phyloP scores from a whole-genome alignment of 306 rosid genomes.

The Trifolium dubium region DNA sequence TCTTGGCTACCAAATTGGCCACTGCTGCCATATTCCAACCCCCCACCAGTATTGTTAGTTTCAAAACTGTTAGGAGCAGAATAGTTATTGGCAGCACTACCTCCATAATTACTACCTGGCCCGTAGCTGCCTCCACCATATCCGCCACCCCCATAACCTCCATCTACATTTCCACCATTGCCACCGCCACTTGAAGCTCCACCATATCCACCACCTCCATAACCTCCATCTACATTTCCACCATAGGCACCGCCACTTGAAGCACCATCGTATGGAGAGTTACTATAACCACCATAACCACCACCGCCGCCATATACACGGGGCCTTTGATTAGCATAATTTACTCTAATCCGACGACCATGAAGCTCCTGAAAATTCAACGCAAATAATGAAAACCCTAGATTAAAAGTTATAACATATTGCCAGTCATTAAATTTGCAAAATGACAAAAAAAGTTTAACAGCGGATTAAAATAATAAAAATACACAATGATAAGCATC shows the following conservation, averaged over 20 bases:
- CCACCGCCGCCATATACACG: slow-evolving; percentile 55
- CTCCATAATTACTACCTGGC: slow-evolving; percentile 44
- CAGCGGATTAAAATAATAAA: slow-evolving; percentile 3
- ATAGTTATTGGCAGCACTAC: slow-evolving; percentile 43
- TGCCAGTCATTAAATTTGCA: slow-evolving; percentile 5
- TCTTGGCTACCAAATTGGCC: slow-evolving; percentile 46
- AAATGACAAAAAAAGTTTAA: neutral
- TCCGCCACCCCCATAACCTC: slow-evolving; percentile 50
- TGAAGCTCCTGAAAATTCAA: slow-evolving; percentile 73
- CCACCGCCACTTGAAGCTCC: slow-evolving; percentile 45
- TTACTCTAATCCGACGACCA: slow-evolving; percentile 80
- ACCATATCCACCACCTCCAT: slow-evolving; percentile 46
- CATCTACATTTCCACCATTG: slow-evolving; percentile 48
- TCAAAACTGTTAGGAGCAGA: slow-evolving; percentile 8
- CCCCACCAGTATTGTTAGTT: slow-evolving; percentile 15
- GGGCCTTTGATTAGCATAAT: slow-evolving; percentile 79
- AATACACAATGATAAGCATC: slow-evolving; percentile 14
- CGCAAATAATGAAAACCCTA: neutral
- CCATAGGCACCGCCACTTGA: slow-evolving; percentile 49
- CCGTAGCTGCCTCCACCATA: slow-evolving; percentile 39
- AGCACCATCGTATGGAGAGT: slow-evolving; percentile 25
- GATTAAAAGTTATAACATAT: neutral
- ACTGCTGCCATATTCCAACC: slow-evolving; percentile 41
- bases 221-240: slow-evolving; percentile 49
- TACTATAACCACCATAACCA: slow-evolving; percentile 47